Percentiles rank a stretch among this genome's conserved stretches.
These are phyloP conservation scores for Setaria italica DNA, from an alignment of 202 grass and related monocot genomes.

Conservation along the genomic window DNA sequence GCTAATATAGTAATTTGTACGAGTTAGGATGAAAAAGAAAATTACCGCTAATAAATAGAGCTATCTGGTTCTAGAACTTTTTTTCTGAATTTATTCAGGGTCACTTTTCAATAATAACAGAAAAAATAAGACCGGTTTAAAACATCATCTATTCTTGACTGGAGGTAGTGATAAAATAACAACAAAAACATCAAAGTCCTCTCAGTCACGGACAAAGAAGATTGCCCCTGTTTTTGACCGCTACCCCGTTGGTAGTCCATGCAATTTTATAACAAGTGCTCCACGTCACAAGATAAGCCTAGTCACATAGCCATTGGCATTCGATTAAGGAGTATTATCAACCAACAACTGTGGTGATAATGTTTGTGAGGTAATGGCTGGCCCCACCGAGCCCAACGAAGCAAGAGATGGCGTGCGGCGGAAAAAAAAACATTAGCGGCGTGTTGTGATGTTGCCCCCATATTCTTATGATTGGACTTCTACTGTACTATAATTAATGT, in stretches of 20 bases:
- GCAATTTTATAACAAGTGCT: not conserved
- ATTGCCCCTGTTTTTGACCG: not conserved
- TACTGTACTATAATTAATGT: slow-evolving; percentile 3
- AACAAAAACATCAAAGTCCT: not conserved
- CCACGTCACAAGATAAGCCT: slow-evolving; percentile 28
- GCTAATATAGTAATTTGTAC: too few relatives aligned
- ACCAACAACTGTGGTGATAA: slow-evolving; percentile 13
- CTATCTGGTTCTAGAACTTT: too few relatives aligned
- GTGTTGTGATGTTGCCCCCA: not conserved
- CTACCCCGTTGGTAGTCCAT: not conserved
- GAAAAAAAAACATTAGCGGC: not conserved
- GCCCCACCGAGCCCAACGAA: slow-evolving; percentile 22
- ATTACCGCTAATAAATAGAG: too few relatives aligned
- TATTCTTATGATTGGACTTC: not conserved
- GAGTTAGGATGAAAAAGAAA: too few relatives aligned
- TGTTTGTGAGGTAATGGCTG: not conserved
- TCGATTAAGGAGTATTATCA: slow-evolving; percentile 20
- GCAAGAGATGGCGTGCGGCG: not conserved
- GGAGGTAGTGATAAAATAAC: not conserved
- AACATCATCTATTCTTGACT: not conserved
- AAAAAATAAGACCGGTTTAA: too few relatives aligned
- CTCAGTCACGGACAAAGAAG: not conserved
- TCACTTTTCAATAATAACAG: too few relatives aligned
- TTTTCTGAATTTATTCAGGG: too few relatives aligned
- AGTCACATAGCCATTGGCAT: not conserved